A percentile compares a stretch with the other conserved stretches of the same genome.
Conservation (phyloP, 805 yeast genomes). For the Nakazawaea pomicola region DNA sequence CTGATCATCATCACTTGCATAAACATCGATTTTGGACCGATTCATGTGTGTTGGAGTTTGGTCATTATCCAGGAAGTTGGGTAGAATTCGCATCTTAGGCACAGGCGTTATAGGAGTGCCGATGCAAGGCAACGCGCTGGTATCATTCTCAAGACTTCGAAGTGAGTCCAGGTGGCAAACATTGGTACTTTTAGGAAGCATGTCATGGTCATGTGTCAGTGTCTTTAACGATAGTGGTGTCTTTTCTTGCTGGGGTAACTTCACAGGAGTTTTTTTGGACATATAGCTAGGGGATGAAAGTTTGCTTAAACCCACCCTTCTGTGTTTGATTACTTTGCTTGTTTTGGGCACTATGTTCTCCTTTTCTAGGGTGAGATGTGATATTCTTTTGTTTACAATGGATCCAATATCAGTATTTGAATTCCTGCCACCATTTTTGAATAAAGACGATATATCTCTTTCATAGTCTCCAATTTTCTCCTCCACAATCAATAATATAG, state of each 20-base stretch:
- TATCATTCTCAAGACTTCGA: too few relatives aligned
- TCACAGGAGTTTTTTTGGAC: background rate
- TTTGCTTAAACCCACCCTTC: conserved; percentile 8
- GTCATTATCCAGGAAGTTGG: background rate
- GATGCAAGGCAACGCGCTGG: too few relatives aligned
- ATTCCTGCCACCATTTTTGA: conserved; percentile 12
- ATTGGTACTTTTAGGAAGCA: background rate
- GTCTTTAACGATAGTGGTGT: background rate
- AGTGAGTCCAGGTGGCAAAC: background rate
- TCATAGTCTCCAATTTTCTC: conserved; percentile 29
- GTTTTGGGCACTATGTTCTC: background rate
- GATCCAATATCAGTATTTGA: background rate
- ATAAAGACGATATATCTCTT: conserved; percentile 30
- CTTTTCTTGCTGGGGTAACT: background rate
- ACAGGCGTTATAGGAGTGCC: too few relatives aligned
- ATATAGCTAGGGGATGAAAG: conserved; percentile 5
- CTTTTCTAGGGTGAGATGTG: background rate
- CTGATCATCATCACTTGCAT: conserved; percentile 12
- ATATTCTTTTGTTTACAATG: background rate
- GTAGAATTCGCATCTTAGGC: background rate
- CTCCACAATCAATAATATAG: conserved; percentile 26
- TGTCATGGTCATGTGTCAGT: too few relatives aligned
- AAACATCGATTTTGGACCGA: conserved; percentile 10
- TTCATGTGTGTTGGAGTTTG: background rate
- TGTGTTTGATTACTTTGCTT: background rate